Evolutionary conservation across 1,139 yeast species (phyloP).

Genomic region (Debaryomyces sp.): DNA sequence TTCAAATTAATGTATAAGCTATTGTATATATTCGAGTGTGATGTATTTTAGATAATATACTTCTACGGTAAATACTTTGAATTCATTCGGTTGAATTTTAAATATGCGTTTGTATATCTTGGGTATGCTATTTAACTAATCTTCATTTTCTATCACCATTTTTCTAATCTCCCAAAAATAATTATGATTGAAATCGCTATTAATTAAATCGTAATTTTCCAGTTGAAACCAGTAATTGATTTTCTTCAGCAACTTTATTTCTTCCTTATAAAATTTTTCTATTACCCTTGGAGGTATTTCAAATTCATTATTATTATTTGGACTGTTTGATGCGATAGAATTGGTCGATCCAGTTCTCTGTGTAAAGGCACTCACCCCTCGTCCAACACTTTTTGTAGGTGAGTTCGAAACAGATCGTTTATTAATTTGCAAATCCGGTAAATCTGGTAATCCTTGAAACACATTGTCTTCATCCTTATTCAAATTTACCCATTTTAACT

Average conservation of each 20-base stretch:
- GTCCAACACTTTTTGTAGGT: conserved; percentile 20
- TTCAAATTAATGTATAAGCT: neutral
- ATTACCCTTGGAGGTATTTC: conserved; percentile 40
- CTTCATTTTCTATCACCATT: conserved; percentile 49
- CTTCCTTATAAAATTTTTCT: conserved; percentile 52
- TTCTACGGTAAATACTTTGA: neutral
- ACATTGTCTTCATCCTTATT: conserved; percentile 49
- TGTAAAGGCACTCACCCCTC: conserved; percentile 34
- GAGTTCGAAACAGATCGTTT: conserved; percentile 11
- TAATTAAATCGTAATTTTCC: conserved; percentile 30
- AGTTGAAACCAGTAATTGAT: conserved; percentile 56
- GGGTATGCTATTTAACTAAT: conserved; percentile 3
- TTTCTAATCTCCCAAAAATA: conserved; percentile 57
- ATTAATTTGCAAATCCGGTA: conserved; percentile 8
- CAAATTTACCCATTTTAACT: conserved; percentile 56
- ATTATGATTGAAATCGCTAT: conserved; percentile 29
- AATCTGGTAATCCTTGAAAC: conserved; percentile 54
- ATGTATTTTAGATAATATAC: neutral
- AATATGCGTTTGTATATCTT: neutral
- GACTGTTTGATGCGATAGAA: conserved; percentile 14
- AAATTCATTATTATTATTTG: conserved; percentile 44
- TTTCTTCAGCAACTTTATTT: conserved; percentile 49
- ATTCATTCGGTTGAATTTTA: neutral
- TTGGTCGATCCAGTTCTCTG: conserved; percentile 39
- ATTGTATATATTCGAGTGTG: neutral